These are phyloP conservation scores for Saccharomycopsis fibuligera DNA, from an alignment of 805 yeast genomes.

Conservation along the genomic window DNA sequence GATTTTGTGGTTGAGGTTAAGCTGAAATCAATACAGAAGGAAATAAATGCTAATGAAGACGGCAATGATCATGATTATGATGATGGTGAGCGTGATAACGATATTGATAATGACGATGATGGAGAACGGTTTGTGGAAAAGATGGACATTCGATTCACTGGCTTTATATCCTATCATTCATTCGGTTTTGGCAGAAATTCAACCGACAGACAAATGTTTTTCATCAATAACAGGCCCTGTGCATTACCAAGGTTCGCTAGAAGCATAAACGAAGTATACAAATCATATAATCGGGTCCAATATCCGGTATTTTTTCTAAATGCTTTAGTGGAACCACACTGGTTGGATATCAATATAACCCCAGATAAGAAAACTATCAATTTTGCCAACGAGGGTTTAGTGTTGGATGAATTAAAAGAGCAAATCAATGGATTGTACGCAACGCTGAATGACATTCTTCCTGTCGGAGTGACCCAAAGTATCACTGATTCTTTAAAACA, in stretches of 20 bases:
- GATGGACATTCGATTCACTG: slow-evolving; percentile 39
- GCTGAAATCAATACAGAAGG: slow-evolving; percentile 3
- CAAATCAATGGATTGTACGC: slow-evolving; percentile 7
- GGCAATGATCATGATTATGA: neutral
- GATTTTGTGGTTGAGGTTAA: slow-evolving; percentile 35
- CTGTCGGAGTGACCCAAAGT: slow-evolving; percentile 22
- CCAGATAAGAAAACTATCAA: slow-evolving; percentile 81
- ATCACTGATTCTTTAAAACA: neutral
- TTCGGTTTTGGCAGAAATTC: slow-evolving; percentile 72
- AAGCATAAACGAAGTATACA: slow-evolving; percentile 67
- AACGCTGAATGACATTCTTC: slow-evolving; percentile 30
- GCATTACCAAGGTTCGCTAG: slow-evolving; percentile 46
- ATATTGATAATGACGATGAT: slow-evolving; percentile 11
- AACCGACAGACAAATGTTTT: slow-evolving; percentile 70
- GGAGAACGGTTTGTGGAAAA: slow-evolving; percentile 26
- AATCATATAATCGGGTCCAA: slow-evolving; percentile 64
- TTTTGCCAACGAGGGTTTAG: slow-evolving; percentile 50
- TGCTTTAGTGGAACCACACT: slow-evolving; percentile 42
- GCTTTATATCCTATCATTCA: slow-evolving; percentile 68
- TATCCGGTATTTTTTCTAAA: slow-evolving; percentile 65
- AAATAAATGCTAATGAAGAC: neutral
- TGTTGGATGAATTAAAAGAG: slow-evolving; percentile 8
- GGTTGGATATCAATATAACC: slow-evolving; percentile 79
- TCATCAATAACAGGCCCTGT: slow-evolving; percentile 73
- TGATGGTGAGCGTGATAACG: neutral